Conservation (phyloP, 139 green algal genomes). For the Pycnococcus provasolii region DNA sequence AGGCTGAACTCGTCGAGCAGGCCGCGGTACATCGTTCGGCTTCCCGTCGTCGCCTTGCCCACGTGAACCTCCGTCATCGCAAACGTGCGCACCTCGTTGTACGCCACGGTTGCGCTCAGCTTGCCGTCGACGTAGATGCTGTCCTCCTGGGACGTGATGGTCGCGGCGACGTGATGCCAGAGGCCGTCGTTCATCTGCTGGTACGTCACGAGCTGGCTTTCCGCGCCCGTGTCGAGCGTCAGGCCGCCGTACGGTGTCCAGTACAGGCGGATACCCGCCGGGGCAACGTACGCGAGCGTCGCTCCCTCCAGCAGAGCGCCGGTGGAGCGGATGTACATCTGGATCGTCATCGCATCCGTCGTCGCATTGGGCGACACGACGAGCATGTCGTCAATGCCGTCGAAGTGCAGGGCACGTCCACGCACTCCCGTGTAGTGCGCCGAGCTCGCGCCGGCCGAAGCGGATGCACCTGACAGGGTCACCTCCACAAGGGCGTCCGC, state of each 20-base stretch:
- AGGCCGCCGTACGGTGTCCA: constrained; percentile 11
- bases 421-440: background rate
- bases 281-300: background rate
- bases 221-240: background rate
- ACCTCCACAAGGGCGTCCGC: background rate
- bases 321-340: background rate
- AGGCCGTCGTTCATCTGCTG: constrained; percentile 1
- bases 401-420: background rate
- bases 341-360: constrained; percentile 6
- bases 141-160: background rate
- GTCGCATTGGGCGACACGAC: background rate
- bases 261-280: background rate
- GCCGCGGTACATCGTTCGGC: background rate
- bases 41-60: background rate
- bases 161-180: constrained; percentile 8
- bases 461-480: background rate
- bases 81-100: background rate
- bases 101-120: background rate
- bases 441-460: background rate
- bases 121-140: constrained; percentile 1
- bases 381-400: background rate
- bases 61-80: background rate
- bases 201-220: background rate
- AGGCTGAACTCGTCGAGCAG: constrained; percentile 1
- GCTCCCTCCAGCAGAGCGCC: constrained; percentile 7